phyloP scores from a whole-genome alignment of 257 asterid species.

The Solanum lycopersicoides region DNA sequence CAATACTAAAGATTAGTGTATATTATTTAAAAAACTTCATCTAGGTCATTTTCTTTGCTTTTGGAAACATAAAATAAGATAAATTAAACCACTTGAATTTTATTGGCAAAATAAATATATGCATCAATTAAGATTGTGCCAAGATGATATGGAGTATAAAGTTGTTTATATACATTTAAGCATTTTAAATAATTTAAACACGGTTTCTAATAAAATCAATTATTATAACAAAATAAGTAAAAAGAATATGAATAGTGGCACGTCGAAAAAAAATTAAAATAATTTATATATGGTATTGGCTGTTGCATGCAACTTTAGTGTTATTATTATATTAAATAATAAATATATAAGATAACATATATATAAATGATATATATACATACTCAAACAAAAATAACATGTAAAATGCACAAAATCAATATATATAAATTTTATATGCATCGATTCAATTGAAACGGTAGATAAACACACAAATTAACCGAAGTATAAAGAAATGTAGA shows the following conservation, averaged over 20 bases:
- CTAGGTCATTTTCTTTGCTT: background rate
- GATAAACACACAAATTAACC: background rate
- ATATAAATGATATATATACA: background rate
- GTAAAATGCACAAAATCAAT: background rate
- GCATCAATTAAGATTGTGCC: background rate
- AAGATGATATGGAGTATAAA: background rate
- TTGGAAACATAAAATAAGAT: background rate
- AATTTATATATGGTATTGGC: background rate
- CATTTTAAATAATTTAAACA: background rate
- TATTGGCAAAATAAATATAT: background rate
- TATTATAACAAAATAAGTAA: background rate
- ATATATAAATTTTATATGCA: background rate
- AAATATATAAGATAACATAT: background rate
- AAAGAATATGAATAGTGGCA: background rate
- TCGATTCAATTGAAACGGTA: background rate
- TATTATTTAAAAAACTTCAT: background rate
- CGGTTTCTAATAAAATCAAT: background rate
- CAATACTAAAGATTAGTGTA: background rate
- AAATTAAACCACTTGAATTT: background rate
- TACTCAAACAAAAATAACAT: background rate
- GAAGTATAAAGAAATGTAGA: background rate
- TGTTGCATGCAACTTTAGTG: background rate
- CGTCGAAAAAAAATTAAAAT: background rate
- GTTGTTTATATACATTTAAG: background rate
- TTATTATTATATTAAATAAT: background rate